Evolutionary conservation across 257 asterid species (phyloP).

Genomic region (Schizonepeta tenuifolia): DNA sequence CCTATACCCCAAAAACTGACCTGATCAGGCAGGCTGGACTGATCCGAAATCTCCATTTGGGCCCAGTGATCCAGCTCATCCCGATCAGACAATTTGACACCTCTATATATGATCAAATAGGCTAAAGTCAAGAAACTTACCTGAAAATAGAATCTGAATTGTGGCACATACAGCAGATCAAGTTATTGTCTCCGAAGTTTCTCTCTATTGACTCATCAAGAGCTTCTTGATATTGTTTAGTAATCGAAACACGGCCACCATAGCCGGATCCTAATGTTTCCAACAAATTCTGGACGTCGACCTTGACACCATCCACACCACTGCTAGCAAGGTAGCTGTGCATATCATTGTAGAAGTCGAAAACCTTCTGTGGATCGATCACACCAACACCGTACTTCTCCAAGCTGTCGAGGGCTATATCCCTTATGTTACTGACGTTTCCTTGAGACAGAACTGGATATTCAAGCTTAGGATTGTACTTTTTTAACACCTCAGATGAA

Average conservation of each 20-base stretch:
- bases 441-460: conserved; percentile 71
- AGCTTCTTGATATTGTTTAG: conserved; percentile 61
- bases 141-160: conserved; percentile 59
- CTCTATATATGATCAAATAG: neutral
- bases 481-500: conserved; percentile 47
- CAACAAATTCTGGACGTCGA: conserved; percentile 68
- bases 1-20: too few relatives aligned
- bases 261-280: conserved; percentile 58
- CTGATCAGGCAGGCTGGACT: too few relatives aligned
- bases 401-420: conserved; percentile 60
- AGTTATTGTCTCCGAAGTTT: conserved; percentile 56
- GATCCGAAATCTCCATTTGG: too few relatives aligned
- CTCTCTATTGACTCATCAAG: conserved; percentile 60
- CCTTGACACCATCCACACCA: conserved; percentile 83
- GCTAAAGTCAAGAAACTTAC: neutral
- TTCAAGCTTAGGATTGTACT: conserved; percentile 58
- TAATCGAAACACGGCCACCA: conserved; percentile 73
- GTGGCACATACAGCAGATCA: conserved; percentile 68
- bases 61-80: too few relatives aligned
- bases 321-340: conserved; percentile 62
- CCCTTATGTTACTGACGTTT: conserved; percentile 52
- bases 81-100: neutral
- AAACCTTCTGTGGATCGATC: conserved; percentile 51
- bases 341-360: conserved; percentile 67
- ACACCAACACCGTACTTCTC: conserved; percentile 75